phyloP scores from a whole-genome alignment of 2,329 filamentous ascomycete genomes.

The Paraphoma chrysanthemicola region DNA sequence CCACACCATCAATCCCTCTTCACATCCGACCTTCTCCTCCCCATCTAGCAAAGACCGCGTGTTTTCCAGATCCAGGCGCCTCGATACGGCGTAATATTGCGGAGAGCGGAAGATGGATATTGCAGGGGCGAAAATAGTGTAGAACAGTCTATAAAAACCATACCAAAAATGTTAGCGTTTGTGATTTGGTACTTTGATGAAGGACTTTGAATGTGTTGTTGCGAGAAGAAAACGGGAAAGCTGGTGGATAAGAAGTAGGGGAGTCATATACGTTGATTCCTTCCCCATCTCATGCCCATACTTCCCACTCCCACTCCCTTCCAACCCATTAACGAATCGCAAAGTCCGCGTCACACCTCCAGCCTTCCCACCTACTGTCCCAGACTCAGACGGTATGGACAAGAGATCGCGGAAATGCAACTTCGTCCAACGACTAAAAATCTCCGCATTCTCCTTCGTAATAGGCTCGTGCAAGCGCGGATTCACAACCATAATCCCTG shows the following conservation, averaged over 20 bases:
- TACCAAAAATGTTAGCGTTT: too few species aligned
- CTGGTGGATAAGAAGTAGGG: too few species aligned
- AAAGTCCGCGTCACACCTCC: constrained; percentile 1
- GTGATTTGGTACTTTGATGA: background rate
- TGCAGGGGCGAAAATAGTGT: constrained; percentile 10
- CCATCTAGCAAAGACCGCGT: constrained; percentile 9
- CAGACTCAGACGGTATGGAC: background rate
- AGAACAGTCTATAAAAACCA: constrained; percentile 4
- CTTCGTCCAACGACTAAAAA: constrained; percentile 26
- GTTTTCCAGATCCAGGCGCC: constrained; percentile 21
- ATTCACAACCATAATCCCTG: constrained; percentile 21
- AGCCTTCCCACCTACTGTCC: background rate
- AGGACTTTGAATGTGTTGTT: too few species aligned
- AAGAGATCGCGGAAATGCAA: constrained; percentile 29
- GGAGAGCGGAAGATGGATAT: constrained; percentile 2
- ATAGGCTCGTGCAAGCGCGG: constrained; percentile 12
- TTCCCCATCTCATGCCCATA: background rate
- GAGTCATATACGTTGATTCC: background rate
- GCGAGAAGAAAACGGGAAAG: too few species aligned
- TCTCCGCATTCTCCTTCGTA: background rate
- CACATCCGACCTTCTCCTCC: constrained; percentile 8
- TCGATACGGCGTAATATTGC: constrained; percentile 9
- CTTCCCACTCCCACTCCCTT: background rate
- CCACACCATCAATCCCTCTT: constrained; percentile 19
- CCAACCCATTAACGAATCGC: background rate